phyloP scores from a whole-genome alignment of 371 early-diverging fungal genomes.

The Apophysomyces ossiformis region DNA sequence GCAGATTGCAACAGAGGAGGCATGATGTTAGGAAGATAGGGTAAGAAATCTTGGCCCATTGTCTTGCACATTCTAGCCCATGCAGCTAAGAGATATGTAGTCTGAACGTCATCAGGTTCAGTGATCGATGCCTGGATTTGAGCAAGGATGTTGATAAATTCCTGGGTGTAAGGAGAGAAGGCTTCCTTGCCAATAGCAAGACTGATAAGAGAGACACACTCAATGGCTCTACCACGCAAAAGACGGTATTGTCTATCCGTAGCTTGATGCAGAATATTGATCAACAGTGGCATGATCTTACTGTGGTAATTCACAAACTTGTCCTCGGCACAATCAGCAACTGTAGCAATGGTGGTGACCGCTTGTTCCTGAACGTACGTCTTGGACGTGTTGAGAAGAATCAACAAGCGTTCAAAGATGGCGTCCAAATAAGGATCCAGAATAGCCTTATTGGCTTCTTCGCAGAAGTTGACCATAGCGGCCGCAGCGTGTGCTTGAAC shows the following conservation, averaged over 20 bases:
- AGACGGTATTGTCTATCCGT: slow-evolving; percentile 84
- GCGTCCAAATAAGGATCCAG: slow-evolving; percentile 88
- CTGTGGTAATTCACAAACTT: slow-evolving; percentile 88
- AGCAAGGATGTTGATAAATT: slow-evolving; percentile 80
- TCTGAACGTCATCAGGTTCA: slow-evolving; percentile 91
- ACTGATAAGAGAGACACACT: slow-evolving; percentile 91
- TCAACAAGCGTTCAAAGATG: slow-evolving; percentile 85
- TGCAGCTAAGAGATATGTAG: slow-evolving; percentile 88
- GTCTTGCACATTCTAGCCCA: slow-evolving; percentile 98
- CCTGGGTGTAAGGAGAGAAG: slow-evolving; percentile 78
- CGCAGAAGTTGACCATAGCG: slow-evolving; percentile 96
- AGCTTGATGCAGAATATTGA: slow-evolving; percentile 85
- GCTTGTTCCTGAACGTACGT: slow-evolving; percentile 97
- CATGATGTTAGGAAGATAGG: slow-evolving; percentile 90
- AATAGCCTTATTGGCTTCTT: slow-evolving; percentile 77
- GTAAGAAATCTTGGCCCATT: slow-evolving; percentile 92
- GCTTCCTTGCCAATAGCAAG: slow-evolving; percentile 92
- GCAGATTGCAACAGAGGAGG: slow-evolving; percentile 90
- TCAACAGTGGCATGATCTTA: slow-evolving; percentile 92
- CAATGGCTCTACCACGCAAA: slow-evolving; percentile 94
- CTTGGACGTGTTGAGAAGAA: slow-evolving; percentile 79
- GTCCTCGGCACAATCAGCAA: slow-evolving; percentile 94
- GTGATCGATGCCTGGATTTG: slow-evolving; percentile 78
- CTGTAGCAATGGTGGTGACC: slow-evolving; percentile 95
- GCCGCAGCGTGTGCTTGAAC: slow-evolving; percentile 97